Evolutionary conservation across 805 yeast species (phyloP).

Genomic region (Zygoascus biomembranicola): DNA sequence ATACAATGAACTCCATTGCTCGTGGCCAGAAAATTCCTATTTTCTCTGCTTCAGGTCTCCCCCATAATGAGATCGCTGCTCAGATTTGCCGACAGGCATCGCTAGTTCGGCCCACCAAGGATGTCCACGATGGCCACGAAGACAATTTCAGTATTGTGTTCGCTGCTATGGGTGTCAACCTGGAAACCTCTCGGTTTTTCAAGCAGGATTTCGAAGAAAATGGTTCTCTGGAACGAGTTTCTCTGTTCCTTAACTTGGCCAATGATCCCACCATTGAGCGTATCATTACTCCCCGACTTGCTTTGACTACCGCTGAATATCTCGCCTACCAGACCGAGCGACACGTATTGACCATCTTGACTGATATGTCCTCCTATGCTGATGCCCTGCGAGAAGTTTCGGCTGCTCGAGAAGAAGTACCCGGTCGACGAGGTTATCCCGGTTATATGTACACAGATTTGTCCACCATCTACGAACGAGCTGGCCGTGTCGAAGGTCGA

Average conservation of each 20-base stretch:
- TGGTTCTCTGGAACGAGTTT: conserved; percentile 96
- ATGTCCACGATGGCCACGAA: conserved; percentile 99
- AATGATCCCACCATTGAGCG: conserved; percentile 99
- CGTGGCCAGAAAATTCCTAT: conserved; percentile 99
- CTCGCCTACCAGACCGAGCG: conserved; percentile 98
- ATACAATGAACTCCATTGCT: conserved; percentile 98
- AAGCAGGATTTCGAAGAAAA: conserved; percentile 99
- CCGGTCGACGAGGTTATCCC: conserved; percentile 99
- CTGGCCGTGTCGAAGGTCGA: conserved; percentile 99
- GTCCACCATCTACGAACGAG: conserved; percentile 98
- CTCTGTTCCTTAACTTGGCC: conserved; percentile 93
- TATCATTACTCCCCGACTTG: conserved; percentile 98
- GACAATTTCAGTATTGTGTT: conserved; percentile 98
- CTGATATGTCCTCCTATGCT: conserved; percentile 99
- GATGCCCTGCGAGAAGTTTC: conserved; percentile 99
- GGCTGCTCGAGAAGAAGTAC: conserved; percentile 99
- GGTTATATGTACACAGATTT: conserved; percentile 99
- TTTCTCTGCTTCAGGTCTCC: conserved; percentile 98
- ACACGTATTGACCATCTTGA: conserved; percentile 94
- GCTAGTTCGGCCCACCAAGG: conserved; percentile 97
- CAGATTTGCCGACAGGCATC: conserved; percentile 99
- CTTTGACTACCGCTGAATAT: conserved; percentile 96
- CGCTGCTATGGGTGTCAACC: conserved; percentile 99
- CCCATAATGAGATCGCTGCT: conserved; percentile 99
- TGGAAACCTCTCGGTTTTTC: conserved; percentile 97